Evolutionary conservation across 768 basidiomycete species (phyloP).

Genomic region (Calocera cornea): DNA sequence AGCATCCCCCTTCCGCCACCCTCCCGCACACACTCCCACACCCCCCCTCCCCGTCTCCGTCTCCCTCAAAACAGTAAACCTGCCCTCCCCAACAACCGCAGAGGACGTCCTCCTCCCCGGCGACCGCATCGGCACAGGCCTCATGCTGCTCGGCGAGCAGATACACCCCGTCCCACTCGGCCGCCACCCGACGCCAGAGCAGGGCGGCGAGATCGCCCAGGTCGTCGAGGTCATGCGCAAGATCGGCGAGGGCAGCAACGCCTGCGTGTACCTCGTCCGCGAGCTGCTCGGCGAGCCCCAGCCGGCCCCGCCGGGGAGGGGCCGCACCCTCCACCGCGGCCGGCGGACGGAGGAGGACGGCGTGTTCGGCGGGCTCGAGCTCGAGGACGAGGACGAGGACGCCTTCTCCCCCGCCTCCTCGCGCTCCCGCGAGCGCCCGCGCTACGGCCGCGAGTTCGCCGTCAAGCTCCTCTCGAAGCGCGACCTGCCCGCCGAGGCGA

Average conservation of each 20-base stretch:
- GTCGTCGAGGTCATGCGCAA: constrained; percentile 47
- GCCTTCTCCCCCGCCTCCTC: constrained; percentile 27
- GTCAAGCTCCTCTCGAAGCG: constrained; percentile 93
- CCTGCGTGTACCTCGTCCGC: constrained; percentile 83
- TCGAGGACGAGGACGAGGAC: constrained; percentile 37
- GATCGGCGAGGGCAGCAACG: constrained; percentile 82
- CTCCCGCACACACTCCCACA: not conserved
- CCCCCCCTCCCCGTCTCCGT: constrained; percentile 8
- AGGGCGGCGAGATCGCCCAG: constrained; percentile 37
- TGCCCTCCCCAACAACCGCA: not conserved
- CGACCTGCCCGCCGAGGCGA: constrained; percentile 76
- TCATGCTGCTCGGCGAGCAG: constrained; percentile 49
- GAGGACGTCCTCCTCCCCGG: constrained; percentile 59
- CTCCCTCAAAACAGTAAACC: constrained; percentile 21
- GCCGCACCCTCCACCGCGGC: constrained; percentile 8
- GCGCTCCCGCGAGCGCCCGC: constrained; percentile 33
- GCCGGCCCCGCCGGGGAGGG: not conserved
- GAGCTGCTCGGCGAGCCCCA: constrained; percentile 33
- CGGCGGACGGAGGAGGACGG: not conserved
- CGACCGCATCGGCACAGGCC: constrained; percentile 58
- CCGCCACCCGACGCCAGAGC: constrained; percentile 12
- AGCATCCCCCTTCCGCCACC: constrained; percentile 19
- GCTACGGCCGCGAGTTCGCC: constrained; percentile 75
- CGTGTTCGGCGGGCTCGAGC: not conserved
- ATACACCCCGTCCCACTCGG: constrained; percentile 41